phyloP scores from a whole-genome alignment of 129 eudicot genomes.

The Pseudognaphalium luteoalbum region DNA sequence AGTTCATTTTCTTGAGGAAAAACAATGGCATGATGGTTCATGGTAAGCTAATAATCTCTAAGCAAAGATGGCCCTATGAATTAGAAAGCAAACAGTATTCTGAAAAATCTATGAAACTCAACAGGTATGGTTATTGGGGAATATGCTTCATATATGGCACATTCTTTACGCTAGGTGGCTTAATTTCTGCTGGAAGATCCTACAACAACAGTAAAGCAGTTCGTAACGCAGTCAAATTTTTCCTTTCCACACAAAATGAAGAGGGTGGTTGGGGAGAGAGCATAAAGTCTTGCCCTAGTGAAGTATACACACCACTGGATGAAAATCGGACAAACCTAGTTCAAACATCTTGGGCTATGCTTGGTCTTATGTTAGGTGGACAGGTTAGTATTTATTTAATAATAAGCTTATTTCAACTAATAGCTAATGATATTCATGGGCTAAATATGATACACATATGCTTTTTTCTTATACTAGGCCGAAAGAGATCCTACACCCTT shows the following conservation, averaged over 20 bases:
- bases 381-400: slow-evolving; percentile 30
- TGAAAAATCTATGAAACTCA: slow-evolving; percentile 14
- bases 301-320: slow-evolving; percentile 45
- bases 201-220: slow-evolving; percentile 43
- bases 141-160: slow-evolving; percentile 59
- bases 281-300: slow-evolving; percentile 49
- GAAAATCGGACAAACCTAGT: slow-evolving; percentile 36
- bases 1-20: slow-evolving; percentile 29
- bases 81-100: not conserved
- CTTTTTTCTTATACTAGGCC: slow-evolving; percentile 19
- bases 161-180: slow-evolving; percentile 45
- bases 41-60: slow-evolving; percentile 37
- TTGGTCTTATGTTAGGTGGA: slow-evolving; percentile 44
- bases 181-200: slow-evolving; percentile 47
- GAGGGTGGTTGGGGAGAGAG: slow-evolving; percentile 82
- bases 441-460: not conserved
- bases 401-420: not conserved
- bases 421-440: not conserved
- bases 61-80: not conserved
- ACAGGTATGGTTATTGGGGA: slow-evolving; percentile 70
- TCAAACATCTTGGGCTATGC: slow-evolving; percentile 51
- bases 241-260: slow-evolving; percentile 44
- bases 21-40: slow-evolving; percentile 39
- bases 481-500: slow-evolving; percentile 45
- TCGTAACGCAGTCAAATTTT: slow-evolving; percentile 42